Percentiles rank a stretch among this genome's conserved stretches.
Conservation (phyloP, 2,329 filamentous ascomycete genomes). For the Colletotrichum kahawae region DNA sequence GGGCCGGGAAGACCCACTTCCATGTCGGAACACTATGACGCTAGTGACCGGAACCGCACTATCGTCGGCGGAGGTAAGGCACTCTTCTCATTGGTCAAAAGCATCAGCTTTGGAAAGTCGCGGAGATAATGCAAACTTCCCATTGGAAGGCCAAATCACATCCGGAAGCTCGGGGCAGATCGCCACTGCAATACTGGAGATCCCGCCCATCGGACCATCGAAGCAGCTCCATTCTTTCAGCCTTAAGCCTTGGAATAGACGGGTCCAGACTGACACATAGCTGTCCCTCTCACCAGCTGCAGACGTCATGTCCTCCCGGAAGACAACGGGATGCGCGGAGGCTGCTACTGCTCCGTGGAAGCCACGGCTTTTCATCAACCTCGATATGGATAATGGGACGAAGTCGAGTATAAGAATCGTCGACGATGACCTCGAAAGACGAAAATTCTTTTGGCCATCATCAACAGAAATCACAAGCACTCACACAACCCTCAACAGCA, state of each 20-base stretch:
- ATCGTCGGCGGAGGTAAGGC: not conserved
- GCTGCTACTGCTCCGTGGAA: not conserved
- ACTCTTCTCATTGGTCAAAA: not conserved
- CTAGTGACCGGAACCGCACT: not conserved
- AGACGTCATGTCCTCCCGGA: not conserved
- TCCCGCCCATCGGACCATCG: not conserved
- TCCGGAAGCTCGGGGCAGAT: not conserved
- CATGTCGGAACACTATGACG: conserved; percentile 10
- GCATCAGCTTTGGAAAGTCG: not conserved
- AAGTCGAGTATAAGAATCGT: not conserved
- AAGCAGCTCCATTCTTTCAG: not conserved
- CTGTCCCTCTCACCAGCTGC: not conserved
- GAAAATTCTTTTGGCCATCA: not conserved
- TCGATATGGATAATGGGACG: not conserved
- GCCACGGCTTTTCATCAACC: not conserved
- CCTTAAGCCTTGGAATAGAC: not conserved
- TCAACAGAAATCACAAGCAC: not conserved
- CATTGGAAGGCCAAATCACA: not conserved
- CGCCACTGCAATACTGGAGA: not conserved
- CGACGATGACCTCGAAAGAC: not conserved
- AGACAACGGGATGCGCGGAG: not conserved
- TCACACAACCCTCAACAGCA: not conserved
- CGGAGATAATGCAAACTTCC: not conserved
- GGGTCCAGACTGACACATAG: not conserved
- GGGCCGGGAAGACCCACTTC: not conserved